These are phyloP conservation scores for Fusarium decemcellulare DNA, from an alignment of 2,329 filamentous ascomycete species.

Conservation along the genomic window DNA sequence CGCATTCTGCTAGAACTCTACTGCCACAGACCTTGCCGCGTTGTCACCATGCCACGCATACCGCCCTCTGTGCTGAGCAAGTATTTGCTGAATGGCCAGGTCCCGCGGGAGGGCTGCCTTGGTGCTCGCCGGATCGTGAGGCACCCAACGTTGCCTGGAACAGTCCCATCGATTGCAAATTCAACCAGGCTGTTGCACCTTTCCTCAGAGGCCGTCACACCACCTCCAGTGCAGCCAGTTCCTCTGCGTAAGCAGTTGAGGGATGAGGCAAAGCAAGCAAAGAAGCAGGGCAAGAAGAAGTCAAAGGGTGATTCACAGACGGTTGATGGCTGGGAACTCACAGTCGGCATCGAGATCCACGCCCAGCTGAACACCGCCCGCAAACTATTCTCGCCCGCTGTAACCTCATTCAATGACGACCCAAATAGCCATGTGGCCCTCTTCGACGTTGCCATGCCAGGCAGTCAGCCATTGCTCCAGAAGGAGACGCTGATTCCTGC, in stretches of 20 bases:
- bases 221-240: conserved; percentile 46
- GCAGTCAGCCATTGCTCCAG: conserved; percentile 90
- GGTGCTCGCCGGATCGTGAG: conserved; percentile 28
- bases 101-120: conserved; percentile 60
- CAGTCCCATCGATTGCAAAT: conserved; percentile 20
- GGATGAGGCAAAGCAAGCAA: conserved; percentile 78
- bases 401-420: conserved; percentile 73
- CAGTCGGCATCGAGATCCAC: conserved; percentile 97
- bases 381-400: conserved; percentile 89
- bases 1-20: no score
- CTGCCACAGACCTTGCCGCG: background rate
- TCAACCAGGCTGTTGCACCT: conserved; percentile 50
- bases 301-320: conserved; percentile 63
- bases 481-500: conserved; percentile 87
- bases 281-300: conserved; percentile 71
- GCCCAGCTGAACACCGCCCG: conserved; percentile 90
- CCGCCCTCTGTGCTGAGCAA: conserved; percentile 60
- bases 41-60: conserved; percentile 59
- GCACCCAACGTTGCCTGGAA: conserved; percentile 30
- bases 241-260: conserved; percentile 81
- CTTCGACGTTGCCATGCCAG: conserved; percentile 92
- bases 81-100: conserved; percentile 64
- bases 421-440: conserved; percentile 91
- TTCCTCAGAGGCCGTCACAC: conserved; percentile 42
- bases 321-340: conserved; percentile 87